Evolutionary conservation across 805 yeast species (phyloP).

Genomic region (Maudiozyma serrabonitensis): DNA sequence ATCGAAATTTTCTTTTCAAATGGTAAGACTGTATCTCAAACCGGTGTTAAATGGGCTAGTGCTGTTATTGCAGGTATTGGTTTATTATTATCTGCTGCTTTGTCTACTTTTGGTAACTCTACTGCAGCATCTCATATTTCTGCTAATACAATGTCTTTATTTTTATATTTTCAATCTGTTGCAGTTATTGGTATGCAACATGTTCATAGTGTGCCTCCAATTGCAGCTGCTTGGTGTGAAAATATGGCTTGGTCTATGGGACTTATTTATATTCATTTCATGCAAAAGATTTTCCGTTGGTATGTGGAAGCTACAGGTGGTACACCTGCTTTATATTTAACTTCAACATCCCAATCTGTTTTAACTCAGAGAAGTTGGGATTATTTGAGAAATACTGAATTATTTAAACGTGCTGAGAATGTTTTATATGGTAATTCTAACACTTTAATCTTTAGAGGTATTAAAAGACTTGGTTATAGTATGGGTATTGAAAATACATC

Average conservation of each 20-base stretch:
- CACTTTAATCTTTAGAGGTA: constrained; percentile 73
- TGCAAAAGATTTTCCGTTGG: constrained; percentile 84
- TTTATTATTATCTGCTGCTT: constrained; percentile 63
- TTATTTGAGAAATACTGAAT: constrained; percentile 10
- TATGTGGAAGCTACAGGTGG: constrained; percentile 88
- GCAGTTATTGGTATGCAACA: constrained; percentile 79
- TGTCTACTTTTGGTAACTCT: constrained; percentile 81
- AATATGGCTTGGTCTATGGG: constrained; percentile 96
- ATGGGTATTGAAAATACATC: constrained; percentile 76
- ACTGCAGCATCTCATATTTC: constrained; percentile 85
- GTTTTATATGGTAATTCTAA: constrained; percentile 43
- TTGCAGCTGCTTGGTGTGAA: constrained; percentile 87
- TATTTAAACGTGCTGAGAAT: constrained; percentile 32
- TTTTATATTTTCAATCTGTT: constrained; percentile 81
- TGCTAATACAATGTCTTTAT: constrained; percentile 80
- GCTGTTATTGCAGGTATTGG: constrained; percentile 88
- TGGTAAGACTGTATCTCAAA: constrained; percentile 73
- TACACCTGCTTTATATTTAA: constrained; percentile 58
- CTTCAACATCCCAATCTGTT: constrained; percentile 53
- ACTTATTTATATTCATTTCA: constrained; percentile 62
- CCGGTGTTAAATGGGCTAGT: constrained; percentile 88
- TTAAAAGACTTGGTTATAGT: constrained; percentile 68
- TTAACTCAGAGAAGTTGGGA: constrained; percentile 52
- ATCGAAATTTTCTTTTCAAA: constrained; percentile 66
- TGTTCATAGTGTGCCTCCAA: constrained; percentile 85